Evolutionary conservation across 805 yeast species (phyloP).

Genomic region (Saturnispora galanensis): DNA sequence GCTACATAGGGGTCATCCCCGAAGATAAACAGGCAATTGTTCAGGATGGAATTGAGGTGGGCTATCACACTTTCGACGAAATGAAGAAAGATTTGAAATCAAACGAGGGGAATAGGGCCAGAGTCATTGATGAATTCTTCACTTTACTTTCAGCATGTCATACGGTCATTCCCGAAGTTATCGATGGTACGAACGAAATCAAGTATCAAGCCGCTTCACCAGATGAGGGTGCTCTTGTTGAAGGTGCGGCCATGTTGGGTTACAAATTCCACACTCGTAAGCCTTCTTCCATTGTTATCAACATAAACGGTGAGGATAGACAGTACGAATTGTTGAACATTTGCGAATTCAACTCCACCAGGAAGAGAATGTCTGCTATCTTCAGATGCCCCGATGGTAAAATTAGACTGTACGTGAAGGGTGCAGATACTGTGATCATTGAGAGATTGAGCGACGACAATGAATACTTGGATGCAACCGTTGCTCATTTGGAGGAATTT

Average conservation of each 20-base stretch:
- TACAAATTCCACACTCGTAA: conserved; percentile 76
- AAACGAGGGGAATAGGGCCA: conserved; percentile 23
- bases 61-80: conserved; percentile 62
- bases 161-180: conserved; percentile 90
- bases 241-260: conserved; percentile 89
- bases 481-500: conserved; percentile 86
- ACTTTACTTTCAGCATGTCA: conserved; percentile 87
- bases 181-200: conserved; percentile 42
- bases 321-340: conserved; percentile 76
- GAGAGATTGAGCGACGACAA: conserved; percentile 68
- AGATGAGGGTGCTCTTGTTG: conserved; percentile 97
- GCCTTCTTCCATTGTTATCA: conserved; percentile 71
- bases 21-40: conserved; percentile 71
- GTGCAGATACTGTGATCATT: conserved; percentile 94
- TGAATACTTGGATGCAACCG: conserved; percentile 75
- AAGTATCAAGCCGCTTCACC: conserved; percentile 99
- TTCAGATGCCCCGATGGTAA: conserved; percentile 91
- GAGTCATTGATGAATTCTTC: conserved; percentile 68
- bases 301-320: conserved; percentile 39
- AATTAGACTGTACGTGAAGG: conserved; percentile 83
- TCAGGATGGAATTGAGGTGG: conserved; percentile 73
- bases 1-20: conserved; percentile 82
- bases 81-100: conserved; percentile 36
- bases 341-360: conserved; percentile 94
- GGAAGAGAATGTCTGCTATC: conserved; percentile 96